Base-by-base conservation (phyloP, 2,329 filamentous ascomycete genomes). In the Phoma sp. region DNA sequence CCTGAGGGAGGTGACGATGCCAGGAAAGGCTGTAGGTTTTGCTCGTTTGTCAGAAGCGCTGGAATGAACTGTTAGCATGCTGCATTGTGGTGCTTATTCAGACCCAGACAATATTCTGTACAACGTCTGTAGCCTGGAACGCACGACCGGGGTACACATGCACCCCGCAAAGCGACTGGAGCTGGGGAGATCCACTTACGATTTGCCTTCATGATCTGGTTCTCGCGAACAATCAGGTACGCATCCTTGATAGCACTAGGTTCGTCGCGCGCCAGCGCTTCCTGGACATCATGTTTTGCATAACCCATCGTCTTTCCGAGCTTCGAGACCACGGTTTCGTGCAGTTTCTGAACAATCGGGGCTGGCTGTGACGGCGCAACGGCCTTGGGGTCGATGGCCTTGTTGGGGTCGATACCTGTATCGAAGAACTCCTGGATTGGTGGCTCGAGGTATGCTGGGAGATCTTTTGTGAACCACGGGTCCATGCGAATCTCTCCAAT, bases 271-370 rank as follows among this genome's bases (percentile, higher is more conserved):
- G 90, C 89, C 59, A 99, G 80, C 18, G 95, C 93, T 75, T 98
- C 95, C 72, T 97, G 90, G 47, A 99, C 93, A 79, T 99, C 95
- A 57, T 89, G 89, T 73, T 91, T 93, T 29, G 90, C 92, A 73
- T 99, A 99, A 56, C 95, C 95, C 93, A 99, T 98, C 1, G 92
- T 97, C 78, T 93, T 95, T 68, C 93, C 95, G 47, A 99, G 89
- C 80, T 98, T 98, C 55, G 93, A 90, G 5, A 96, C 93, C 3
- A 98, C 93, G 62, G 92, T 89, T 56, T 95, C 87, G 72, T 98
- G 93, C 23, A 99, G 84, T 76, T 92, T 92, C 77, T 96, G 91
- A 64, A 96, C 91, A 7, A 96, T 85, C 49, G 89, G 88, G 18
- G 85, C 82, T 10, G 92, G 86, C 32, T 71, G 66, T 46, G 90